phyloP scores from a whole-genome alignment of 495 filamentous ascomycete species.

The Neurospora hispaniola region DNA sequence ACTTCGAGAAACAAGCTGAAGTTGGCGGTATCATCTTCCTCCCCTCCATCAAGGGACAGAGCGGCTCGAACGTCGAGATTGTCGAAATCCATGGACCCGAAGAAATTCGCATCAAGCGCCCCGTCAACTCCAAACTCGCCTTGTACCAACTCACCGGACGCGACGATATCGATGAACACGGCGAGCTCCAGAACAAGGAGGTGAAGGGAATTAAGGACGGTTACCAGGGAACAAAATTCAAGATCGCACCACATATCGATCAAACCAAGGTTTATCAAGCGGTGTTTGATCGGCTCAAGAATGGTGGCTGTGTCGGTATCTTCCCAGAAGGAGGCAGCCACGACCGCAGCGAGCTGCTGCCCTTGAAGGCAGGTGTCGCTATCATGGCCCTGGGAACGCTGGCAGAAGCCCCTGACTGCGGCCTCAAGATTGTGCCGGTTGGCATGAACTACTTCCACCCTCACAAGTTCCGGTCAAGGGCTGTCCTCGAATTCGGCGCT shows the following conservation, averaged over 20 bases:
- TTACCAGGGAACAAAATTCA: constrained; percentile 73
- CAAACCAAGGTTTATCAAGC: constrained; percentile 89
- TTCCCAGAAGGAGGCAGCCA: constrained; percentile 98
- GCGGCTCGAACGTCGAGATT: constrained; percentile 67
- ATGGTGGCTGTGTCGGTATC: constrained; percentile 87
- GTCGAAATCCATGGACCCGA: constrained; percentile 67
- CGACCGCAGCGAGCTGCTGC: constrained; percentile 85
- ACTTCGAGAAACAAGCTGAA: constrained; percentile 67
- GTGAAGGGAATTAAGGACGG: constrained; percentile 43
- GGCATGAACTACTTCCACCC: constrained; percentile 99
- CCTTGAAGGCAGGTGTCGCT: constrained; percentile 93
- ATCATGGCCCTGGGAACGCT: constrained; percentile 95
- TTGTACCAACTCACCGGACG: constrained; percentile 71
- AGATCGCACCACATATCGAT: constrained; percentile 86
- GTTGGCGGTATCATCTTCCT: constrained; percentile 77
- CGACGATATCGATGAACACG: constrained; percentile 52
- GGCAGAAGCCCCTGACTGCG: constrained; percentile 77
- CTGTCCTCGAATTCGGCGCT: constrained; percentile 90
- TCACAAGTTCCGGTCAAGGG: constrained; percentile 95
- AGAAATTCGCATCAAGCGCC: constrained; percentile 76
- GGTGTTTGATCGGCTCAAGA: constrained; percentile 71
- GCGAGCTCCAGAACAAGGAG: constrained; percentile 34
- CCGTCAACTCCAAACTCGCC: constrained; percentile 61
- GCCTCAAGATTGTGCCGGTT: constrained; percentile 96
- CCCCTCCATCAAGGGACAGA: constrained; percentile 67